Evolutionary conservation across 306 rosid species (phyloP), one percentile per base, ranked within the genome.

Genomic region (Phaseolus lunatus): DNA sequence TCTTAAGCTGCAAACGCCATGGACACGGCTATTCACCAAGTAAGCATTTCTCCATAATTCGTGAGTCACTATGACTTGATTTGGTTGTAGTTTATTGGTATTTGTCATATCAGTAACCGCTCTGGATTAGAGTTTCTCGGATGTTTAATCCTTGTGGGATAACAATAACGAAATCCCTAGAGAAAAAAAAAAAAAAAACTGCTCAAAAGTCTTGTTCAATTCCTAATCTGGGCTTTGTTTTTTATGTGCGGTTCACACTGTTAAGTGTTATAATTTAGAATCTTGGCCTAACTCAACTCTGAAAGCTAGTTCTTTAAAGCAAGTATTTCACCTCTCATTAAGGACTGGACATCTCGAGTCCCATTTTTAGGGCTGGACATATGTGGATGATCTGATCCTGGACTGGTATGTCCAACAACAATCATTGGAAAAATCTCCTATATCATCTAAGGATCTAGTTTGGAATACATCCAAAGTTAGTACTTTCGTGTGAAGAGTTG

Each of bases 21-120:
- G 93, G 98, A 95, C 85, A 95, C 98, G 1, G 94, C 97, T 56
- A 92, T 95, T 84, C 82, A 82, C n/a, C 88, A 95, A 9, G 98
- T 92, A 49, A 43, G 18, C 71, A 11, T 41, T 39, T 39, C 50
- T 15, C 0, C 13, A 0, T 37, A n/a, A 64, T 9, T 59, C 9
- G 35, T 53, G 22, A 41, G 13, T 2, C 45, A 2, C 45, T 2
- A 0, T 1, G 14, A 9, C 2, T 19, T 7, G 22, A 20, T 20
- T 53, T 53, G 8, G 5, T 7, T 19, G 26, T 1, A 19, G 14
- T 19, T 19, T 53, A 1, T 20, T 20, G 10, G 24, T 52, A 18
- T 4, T 52, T 18, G 10, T 52, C 2, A 4, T 8, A 19, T 27
- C 7, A 3, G 22, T 53, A 2, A 19, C 15, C 13, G 0, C 1